These are phyloP conservation scores for Cyberlindnera nakhonratchasimensis DNA, from an alignment of 805 yeast genomes.

Conservation along the genomic window DNA sequence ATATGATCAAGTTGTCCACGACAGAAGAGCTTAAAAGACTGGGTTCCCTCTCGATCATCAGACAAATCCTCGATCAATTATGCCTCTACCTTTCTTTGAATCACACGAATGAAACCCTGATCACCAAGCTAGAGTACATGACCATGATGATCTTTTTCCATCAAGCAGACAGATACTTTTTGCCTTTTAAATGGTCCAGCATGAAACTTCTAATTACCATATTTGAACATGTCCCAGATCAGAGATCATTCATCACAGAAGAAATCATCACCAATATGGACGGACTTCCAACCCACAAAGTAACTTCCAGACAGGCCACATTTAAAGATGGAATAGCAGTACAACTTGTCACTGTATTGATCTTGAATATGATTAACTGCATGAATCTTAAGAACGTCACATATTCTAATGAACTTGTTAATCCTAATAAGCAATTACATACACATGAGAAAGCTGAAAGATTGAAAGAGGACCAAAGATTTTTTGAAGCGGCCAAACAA, in stretches of 20 bases:
- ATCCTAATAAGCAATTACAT: constrained; percentile 5
- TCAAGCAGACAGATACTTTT: constrained; percentile 19
- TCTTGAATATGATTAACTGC: constrained; percentile 43
- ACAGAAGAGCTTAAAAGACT: constrained; percentile 1
- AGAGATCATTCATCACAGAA: constrained; percentile 55
- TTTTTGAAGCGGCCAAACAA: neutral
- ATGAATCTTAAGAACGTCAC: constrained; percentile 27
- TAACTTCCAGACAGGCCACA: constrained; percentile 40
- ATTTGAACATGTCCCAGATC: constrained; percentile 37
- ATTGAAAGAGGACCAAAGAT: constrained; percentile 14
- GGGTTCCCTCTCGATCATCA: constrained; percentile 10
- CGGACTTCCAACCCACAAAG: constrained; percentile 44
- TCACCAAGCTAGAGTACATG: constrained; percentile 60
- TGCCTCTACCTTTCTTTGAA: constrained; percentile 18
- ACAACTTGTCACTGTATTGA: constrained; percentile 44
- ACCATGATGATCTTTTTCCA: constrained; percentile 39
- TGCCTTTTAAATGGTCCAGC: constrained; percentile 19
- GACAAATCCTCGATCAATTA: constrained; percentile 18
- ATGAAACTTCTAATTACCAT: constrained; percentile 23
- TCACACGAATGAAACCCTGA: constrained; percentile 44
- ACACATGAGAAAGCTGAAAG: constrained; percentile 15
- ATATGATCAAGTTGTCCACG: constrained; percentile 21
- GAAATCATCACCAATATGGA: constrained; percentile 55
- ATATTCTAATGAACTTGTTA: constrained; percentile 17
- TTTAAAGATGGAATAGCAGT: constrained; percentile 44